Conservation (phyloP, 306 rosid genomes). For the Quercus glauca region DNA sequence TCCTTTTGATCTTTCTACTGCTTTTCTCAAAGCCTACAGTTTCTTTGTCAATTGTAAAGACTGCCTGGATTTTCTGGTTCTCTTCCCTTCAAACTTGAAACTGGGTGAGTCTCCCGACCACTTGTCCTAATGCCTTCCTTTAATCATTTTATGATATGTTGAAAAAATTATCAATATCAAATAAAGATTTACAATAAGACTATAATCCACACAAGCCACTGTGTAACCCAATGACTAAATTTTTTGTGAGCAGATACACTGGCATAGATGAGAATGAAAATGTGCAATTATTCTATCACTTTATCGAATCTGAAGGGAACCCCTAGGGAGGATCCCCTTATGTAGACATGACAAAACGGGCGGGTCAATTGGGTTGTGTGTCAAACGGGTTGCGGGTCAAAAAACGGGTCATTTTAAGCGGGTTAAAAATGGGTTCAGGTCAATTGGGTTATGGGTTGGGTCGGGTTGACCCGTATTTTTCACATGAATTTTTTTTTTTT, state of each 20-base stretch:
- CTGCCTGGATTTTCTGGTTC: slow-evolving; percentile 30
- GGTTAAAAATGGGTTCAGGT: too few relatives aligned
- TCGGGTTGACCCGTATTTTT: too few relatives aligned
- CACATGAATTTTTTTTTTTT: too few relatives aligned
- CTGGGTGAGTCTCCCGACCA: slow-evolving; percentile 12
- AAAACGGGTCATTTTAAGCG: too few relatives aligned
- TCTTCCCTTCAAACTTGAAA: slow-evolving; percentile 27
- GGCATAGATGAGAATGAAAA: slow-evolving; percentile 22
- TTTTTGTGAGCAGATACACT: slow-evolving; percentile 9
- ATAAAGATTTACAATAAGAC: too few relatives aligned
- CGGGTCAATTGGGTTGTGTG: too few relatives aligned
- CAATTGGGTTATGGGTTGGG: too few relatives aligned
- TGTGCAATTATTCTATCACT: too few relatives aligned
- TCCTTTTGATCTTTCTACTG: neutral
- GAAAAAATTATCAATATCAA: neutral
- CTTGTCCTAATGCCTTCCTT: neutral
- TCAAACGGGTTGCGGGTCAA: too few relatives aligned
- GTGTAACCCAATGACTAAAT: neutral
- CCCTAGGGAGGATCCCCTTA: too few relatives aligned
- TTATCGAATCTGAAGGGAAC: neutral
- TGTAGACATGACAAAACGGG: too few relatives aligned
- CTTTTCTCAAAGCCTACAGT: neutral
- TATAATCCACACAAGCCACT: neutral
- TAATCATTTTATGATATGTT: neutral
- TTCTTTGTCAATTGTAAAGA: neutral